Base-by-base conservation (phyloP, 306 rosid genomes). In the Medicago lupulina region DNA sequence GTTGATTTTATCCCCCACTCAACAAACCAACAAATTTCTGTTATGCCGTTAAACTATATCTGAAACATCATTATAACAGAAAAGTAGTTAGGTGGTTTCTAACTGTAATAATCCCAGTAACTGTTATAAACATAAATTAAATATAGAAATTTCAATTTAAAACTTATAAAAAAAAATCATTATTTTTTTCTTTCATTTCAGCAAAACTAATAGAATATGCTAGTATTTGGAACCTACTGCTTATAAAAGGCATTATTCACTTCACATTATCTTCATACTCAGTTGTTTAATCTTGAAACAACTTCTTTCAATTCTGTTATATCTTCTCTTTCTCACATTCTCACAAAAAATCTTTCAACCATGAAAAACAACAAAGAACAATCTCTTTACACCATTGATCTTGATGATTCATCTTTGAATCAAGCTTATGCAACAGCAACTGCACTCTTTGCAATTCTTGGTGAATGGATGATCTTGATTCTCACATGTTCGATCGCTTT, bases 391-490 rank as follows among this genome's bases (percentile, higher is more conserved):
- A 9, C 57, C 60, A 61, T 61, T 61, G 19, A 61, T 61, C 43
- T 18, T 3, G 71, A 67, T 1, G 71, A 67, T 23, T 59, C 65
- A 69, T 58, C 58, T 0, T 17, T 41, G 18, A 67, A 74, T 40
- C 63, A 19, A 61, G 78, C 73, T 9, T 38, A 53, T 7, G 74
- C 34, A 2, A 40, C 65, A 9, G 19, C 73, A 58, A 64, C 71
- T 19, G 41, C 72, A 43, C 14, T 80, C 76, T 67, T 74, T 39
- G 76, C 80, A 28, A 62, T 70, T 76, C 81, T 81, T 44, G 69
- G 78, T 0, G 81, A 70, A 70, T 81, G 81, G 85, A 5, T 44
- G 39, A 71, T 76, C 78, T 36, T 81, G 14, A 0, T 70, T 11
- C 11, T 71, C 49, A 55, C 81, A 0, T 81, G n/a, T 44, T 62